Percentiles rank a stretch among this genome's conserved stretches.
Evolutionary conservation across 495 filamentous ascomycete species (phyloP).

Genomic region (Xylaria castorea): DNA sequence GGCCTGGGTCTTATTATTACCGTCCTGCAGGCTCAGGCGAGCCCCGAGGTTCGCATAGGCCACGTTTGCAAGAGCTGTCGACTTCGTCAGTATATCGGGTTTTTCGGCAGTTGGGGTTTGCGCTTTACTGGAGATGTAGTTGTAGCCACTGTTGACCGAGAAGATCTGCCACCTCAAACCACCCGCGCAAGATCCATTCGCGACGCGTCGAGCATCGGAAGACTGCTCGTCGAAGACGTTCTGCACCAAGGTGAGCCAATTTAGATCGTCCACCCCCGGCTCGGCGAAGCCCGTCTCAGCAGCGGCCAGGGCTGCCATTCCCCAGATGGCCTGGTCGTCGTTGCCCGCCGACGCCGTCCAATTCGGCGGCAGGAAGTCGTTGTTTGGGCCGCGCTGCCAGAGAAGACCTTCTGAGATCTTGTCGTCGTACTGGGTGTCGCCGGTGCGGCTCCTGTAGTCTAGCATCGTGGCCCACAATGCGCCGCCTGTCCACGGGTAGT

Average conservation of each 20-base stretch:
- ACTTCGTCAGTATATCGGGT: constrained; percentile 12
- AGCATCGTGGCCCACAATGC: constrained; percentile 70
- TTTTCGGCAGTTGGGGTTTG: not conserved
- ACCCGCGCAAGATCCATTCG: constrained; percentile 65
- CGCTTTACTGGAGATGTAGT: constrained; percentile 72
- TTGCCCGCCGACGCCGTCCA: constrained; percentile 74
- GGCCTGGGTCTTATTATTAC: constrained; percentile 71
- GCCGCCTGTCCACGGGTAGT: constrained; percentile 64
- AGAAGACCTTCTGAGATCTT: constrained; percentile 63
- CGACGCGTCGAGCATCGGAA: constrained; percentile 63
- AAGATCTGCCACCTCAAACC: constrained; percentile 81
- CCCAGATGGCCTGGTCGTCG: constrained; percentile 79
- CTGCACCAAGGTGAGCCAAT: constrained; percentile 73
- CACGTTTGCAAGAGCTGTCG: constrained; percentile 67
- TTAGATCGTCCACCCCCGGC: constrained; percentile 52
- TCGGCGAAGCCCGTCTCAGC: constrained; percentile 70
- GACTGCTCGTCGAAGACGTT: constrained; percentile 71
- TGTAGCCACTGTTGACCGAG: constrained; percentile 71
- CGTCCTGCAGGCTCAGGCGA: constrained; percentile 67
- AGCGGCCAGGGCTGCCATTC: constrained; percentile 68
- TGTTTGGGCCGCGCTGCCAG: constrained; percentile 60
- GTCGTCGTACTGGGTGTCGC: constrained; percentile 68
- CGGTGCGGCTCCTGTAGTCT: constrained; percentile 75
- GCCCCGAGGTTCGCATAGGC: constrained; percentile 76
- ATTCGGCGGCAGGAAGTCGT: constrained; percentile 70